Base-by-base conservation (phyloP, 2,329 filamentous ascomycete species). In the Elsinoe fawcettii region DNA sequence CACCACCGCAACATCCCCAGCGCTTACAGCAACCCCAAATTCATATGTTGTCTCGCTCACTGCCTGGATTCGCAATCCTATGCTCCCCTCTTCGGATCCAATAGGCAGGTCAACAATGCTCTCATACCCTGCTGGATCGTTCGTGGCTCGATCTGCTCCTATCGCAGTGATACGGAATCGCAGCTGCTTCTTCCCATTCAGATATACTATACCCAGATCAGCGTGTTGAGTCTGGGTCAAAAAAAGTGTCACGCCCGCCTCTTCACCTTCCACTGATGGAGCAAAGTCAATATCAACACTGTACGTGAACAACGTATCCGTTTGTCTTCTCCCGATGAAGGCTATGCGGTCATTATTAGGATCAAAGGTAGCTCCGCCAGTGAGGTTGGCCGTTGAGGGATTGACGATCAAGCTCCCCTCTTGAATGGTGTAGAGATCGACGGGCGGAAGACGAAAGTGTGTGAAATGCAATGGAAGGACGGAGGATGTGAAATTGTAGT, bases 291-390 rank as follows among this genome's bases (percentile, higher is more conserved):
- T 53, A 57, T 78, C 71, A 2, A 79, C 73, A 46, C 68, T 72
- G 64, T 73, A 83, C 0, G 69, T 75, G 65, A 83, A 83, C 0
- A 80, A 66, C 0, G 79, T 78, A 60, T 83, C 75, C 4, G 77
- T 77, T 64, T 84, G 80, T 1, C 80, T 72, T 1, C 78, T 72
- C 0, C 75, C 77, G 16, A 84, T 70, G 46, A 84, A 81, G 0
- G 79, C 74, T 65, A 80, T 77, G 4, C 77, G 75, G 58, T 81
- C 76, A 11, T 76, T 71, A 22, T 22, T 43, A 18, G 58, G 55
- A 5, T 51, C 9, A 11, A 55, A 54, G 6, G 46, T 5, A 1
- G 39, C 16, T 36, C 23, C 18, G 1, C 73, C 79, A 1, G 79
- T 83, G 2, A 85, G 70, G 61, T 83, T 81, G 1, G 79, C 68